These are phyloP conservation scores for Talaromyces albobiverticillius DNA, from an alignment of 2,329 filamentous ascomycete genomes.

Conservation along the genomic window DNA sequence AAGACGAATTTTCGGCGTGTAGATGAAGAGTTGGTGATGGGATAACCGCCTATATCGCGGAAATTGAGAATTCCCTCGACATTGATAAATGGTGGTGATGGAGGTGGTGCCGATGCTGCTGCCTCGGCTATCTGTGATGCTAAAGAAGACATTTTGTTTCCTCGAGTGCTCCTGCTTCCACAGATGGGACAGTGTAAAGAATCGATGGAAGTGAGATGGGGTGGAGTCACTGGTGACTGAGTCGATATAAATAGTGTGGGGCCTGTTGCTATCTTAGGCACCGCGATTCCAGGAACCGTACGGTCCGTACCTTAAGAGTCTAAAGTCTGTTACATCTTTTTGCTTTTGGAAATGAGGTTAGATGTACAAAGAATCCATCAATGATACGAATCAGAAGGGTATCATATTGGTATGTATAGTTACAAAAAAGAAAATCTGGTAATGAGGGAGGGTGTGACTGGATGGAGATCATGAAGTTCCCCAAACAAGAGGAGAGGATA, in stretches of 20 bases:
- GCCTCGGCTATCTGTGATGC: background rate
- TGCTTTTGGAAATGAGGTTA: too few relatives aligned
- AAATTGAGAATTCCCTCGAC: conserved; percentile 64
- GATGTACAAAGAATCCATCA: background rate
- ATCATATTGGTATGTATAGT: conserved; percentile 17
- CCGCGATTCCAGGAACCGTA: background rate
- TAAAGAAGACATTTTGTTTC: background rate
- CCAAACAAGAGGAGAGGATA: background rate
- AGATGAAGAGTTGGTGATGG: conserved; percentile 29
- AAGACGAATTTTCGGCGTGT: conserved; percentile 52
- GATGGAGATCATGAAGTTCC: background rate
- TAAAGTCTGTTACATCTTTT: too few relatives aligned
- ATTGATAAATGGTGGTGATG: conserved; percentile 11
- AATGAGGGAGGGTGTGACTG: background rate
- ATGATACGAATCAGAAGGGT: conserved; percentile 17
- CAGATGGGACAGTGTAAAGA: too few relatives aligned
- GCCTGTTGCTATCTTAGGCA: background rate
- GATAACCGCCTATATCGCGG: conserved; percentile 64
- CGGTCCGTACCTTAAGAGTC: background rate
- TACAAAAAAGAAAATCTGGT: conserved; percentile 11
- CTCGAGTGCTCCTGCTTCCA: background rate
- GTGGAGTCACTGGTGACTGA: too few relatives aligned
- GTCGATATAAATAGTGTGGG: too few relatives aligned
- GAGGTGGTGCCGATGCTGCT: background rate
- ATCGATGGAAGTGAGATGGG: too few relatives aligned